Evolutionary conservation across 441 rosid genomes (phyloP), one percentile per base, ranked within the genome.

Genomic region (Croton setiger): DNA sequence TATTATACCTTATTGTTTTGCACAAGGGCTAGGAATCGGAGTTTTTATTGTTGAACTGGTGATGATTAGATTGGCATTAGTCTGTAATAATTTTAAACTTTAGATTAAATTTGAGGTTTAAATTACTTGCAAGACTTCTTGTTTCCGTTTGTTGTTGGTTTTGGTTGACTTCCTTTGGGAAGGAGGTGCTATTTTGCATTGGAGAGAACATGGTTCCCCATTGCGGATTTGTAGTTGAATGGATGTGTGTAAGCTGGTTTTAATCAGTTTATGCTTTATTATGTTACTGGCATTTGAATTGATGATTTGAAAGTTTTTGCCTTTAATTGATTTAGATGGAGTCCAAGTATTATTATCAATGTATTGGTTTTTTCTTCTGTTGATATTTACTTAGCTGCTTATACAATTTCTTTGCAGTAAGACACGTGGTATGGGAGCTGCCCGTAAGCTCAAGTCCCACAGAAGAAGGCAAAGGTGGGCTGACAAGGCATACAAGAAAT

Each of bases 381-480:
- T 7, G 7, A 12, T 23, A 4, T 35, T 53, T 17, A 17, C 17
- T 52, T 7, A 14, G 51, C 54, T 27, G 36, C 23, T 69, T 14
- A 59, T 20, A 21, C 14, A 20, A 36, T 27, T 43, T 14, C 47
- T 8, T 8, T 63, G 4, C 87, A 85, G 91, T 79, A 86, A 87
- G 78, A 87, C 91, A 63, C 86, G 78, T 68, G 91, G 91, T 59
- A 84, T 87, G 91, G 91, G 88, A 81, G 81, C 91, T 68, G 91
- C 82, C 41, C 91, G 91, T 75, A 87, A 83, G 79, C 80, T 87
- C 76, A 85, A 76, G 85, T 74, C 81, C 70, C 91, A 82, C 80
- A 78, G 88, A 1, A 81, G 82, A 67, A 84, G 75, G 76, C 88
- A 86, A 59, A 84, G 87, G 82, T 87, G 91, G 91, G 89, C 89